Base-by-base conservation (phyloP, 441 rosid species). In the Euphorbia schlechtendalii region DNA sequence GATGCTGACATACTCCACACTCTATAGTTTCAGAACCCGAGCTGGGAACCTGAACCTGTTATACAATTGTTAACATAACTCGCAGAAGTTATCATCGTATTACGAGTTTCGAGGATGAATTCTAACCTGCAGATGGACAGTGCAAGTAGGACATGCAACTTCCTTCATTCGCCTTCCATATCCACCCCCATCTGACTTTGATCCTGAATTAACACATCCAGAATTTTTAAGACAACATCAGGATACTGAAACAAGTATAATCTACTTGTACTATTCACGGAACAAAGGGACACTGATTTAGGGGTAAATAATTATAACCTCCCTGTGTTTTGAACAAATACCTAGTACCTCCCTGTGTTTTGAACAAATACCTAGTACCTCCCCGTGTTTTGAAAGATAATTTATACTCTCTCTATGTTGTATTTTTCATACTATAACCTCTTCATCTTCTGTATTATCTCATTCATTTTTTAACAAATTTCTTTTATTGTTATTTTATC, bases 11-110 rank as follows among this genome's bases (percentile, higher is more conserved):
- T 65, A 94, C 98, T 38, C 99, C 98, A 45, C 99, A 94, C 72
- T 94, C 99, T 30, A 94, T 89, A 36, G 96, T 91, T 82, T 94
- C 96, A 36, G 98, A 94, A 69, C 99, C 98, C 21, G 98, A 91
- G 86, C 81, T 80, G 49, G 99, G 99, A 72, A 94, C 96, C 77
- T 94, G 99, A 61, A 94, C 99, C 98, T 94, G 87, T 73, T 78
- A 67, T 22, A 64, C 13, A n/a, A n/a, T n/a, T n/a, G n/a, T 8
- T 25, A 15, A 52, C 53, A 20, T 3, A 20, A 10, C 15, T 38
- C 12, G 21, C 25, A 4, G 36, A 59, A 36, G 30, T 34, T 10
- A 28, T 25, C 15, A 17, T n/a, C 22, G 58, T 8, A 58, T 27
- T 56, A 13, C 57, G 69, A 11, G 27, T 6, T 21, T 15, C 57